These are phyloP conservation scores for Stagonosporopsis chrysanthemi DNA, from an alignment of 2,329 filamentous ascomycete species.

Conservation along the genomic window DNA sequence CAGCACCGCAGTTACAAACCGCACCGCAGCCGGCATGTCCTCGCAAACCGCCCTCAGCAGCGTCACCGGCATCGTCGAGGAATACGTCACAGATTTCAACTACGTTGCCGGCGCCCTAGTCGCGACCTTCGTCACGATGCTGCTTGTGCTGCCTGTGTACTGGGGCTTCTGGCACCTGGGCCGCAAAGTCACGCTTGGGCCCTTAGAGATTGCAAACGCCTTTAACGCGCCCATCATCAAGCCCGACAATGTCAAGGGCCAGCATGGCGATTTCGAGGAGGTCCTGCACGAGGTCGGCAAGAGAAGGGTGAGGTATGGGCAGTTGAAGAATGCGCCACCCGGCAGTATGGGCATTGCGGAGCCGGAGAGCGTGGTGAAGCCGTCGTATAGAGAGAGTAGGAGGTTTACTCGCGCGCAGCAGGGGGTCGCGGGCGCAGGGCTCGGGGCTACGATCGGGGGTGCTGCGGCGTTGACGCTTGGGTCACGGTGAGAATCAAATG, in stretches of 20 bases:
- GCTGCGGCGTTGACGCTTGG: constrained; percentile 21
- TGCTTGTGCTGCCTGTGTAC: constrained; percentile 45
- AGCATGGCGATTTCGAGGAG: constrained; percentile 34
- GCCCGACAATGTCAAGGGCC: constrained; percentile 23
- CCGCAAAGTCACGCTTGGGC: constrained; percentile 45
- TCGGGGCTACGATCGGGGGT: constrained; percentile 22
- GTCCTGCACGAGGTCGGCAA: constrained; percentile 31
- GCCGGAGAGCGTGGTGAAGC: constrained; percentile 23
- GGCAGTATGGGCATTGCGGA: constrained; percentile 34
- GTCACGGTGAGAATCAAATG: background rate
- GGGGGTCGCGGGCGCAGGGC: constrained; percentile 6
- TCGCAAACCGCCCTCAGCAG: constrained; percentile 19
- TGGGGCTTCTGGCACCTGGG: constrained; percentile 49
- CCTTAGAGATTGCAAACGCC: constrained; percentile 47
- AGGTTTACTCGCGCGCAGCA: constrained; percentile 10
- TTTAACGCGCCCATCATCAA: constrained; percentile 40
- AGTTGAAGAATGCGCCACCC: constrained; percentile 24
- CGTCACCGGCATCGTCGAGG: constrained; percentile 34
- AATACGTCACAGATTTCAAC: constrained; percentile 36
- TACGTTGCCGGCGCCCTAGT: constrained; percentile 44
- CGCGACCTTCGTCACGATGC: constrained; percentile 40
- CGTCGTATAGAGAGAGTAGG: constrained; percentile 6
- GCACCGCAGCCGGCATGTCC: constrained; percentile 11
- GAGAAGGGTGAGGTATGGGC: constrained; percentile 30
- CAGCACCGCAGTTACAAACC: background rate